Evolutionary conservation across 1,284 basidiomycete genomes (phyloP).

Genomic region (Sanghuangporus baumii): DNA sequence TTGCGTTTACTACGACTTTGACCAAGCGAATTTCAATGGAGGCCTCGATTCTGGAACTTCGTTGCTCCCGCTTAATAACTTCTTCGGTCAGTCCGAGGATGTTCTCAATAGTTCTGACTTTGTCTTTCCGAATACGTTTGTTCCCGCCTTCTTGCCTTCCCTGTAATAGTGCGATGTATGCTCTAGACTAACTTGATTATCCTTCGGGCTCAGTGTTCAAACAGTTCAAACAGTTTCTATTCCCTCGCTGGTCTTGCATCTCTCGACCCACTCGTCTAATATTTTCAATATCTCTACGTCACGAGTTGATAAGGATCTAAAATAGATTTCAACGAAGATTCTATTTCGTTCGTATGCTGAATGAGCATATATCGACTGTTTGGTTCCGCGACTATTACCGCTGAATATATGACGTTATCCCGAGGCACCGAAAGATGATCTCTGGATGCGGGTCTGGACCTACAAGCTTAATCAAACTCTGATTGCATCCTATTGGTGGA

Average conservation of each 20-base stretch:
- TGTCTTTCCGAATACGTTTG: background rate
- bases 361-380: background rate
- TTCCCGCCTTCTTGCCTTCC: background rate
- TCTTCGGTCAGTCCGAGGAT: background rate
- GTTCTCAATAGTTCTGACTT: background rate
- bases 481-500: background rate
- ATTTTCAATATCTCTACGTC: no score
- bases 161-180: background rate
- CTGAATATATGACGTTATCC: background rate
- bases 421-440: background rate
- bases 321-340: no score
- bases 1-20: background rate
- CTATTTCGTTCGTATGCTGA: no score
- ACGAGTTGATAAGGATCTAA: no score
- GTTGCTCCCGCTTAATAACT: background rate
- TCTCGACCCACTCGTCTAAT: no score
- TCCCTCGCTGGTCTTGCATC: no score
- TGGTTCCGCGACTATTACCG: background rate
- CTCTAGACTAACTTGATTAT: background rate
- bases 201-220: background rate
- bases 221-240: background rate
- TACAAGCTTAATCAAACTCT: background rate
- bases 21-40: background rate
- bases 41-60: background rate
- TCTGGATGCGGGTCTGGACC: background rate